Conservation (phyloP, 139 green algal species). For the Volvox africanus region DNA sequence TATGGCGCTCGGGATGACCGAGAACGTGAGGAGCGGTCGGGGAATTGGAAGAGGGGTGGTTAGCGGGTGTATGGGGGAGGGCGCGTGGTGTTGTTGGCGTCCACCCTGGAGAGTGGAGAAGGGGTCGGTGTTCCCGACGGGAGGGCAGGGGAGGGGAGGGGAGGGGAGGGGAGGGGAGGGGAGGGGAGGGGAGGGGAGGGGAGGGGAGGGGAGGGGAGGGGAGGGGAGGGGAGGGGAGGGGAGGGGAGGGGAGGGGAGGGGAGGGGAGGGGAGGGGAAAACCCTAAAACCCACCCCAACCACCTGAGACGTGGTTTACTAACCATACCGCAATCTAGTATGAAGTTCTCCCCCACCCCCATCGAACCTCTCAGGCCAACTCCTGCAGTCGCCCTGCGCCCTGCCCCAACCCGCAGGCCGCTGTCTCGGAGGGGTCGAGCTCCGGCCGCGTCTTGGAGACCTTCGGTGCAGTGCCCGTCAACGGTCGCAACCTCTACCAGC, state of each 20-base stretch:
- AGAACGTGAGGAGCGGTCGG: background rate
- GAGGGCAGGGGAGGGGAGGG: too few species aligned
- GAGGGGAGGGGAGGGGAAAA: background rate
- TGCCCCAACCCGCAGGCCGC: background rate
- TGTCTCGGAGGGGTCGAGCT: background rate
- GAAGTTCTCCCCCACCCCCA: too few species aligned
- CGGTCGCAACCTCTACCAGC: conserved; percentile 80
- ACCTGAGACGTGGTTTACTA: too few species aligned
- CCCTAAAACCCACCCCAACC: too few species aligned
- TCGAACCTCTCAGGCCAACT: background rate
- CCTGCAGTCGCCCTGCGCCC: background rate
- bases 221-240: background rate
- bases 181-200: background rate
- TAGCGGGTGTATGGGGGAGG: background rate
- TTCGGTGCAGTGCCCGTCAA: conserved; percentile 94
- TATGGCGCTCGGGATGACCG: conserved; percentile 40
- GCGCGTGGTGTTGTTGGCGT: background rate
- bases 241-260: background rate
- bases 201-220: background rate
- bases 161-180: background rate
- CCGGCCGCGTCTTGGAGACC: conserved; percentile 74
- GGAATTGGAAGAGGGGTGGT: background rate
- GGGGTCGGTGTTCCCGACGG: too few species aligned
- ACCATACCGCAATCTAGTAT: too few species aligned
- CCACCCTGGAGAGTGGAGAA: background rate